Conservation (phyloP, 2,329 filamentous ascomycete species). For the Periconia digitata region DNA sequence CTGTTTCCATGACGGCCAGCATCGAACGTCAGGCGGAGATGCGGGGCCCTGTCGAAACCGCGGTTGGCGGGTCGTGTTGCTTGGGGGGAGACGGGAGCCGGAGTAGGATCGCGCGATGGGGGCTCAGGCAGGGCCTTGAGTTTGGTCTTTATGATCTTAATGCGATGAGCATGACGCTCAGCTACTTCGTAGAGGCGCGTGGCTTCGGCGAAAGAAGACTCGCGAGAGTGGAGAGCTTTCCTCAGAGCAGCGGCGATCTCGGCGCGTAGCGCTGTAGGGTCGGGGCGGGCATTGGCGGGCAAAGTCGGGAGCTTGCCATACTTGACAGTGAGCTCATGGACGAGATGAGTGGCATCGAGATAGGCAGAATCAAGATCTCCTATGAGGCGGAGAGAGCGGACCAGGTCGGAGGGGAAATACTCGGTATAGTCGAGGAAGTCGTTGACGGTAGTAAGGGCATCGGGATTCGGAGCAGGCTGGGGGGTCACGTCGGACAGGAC, state of each 20-base stretch:
- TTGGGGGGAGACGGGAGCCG: conserved; percentile 47
- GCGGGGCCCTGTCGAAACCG: conserved; percentile 24
- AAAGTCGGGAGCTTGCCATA: conserved; percentile 56
- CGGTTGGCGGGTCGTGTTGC: conserved; percentile 42
- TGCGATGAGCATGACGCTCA: conserved; percentile 58
- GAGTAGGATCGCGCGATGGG: conserved; percentile 62
- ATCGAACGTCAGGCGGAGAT: conserved; percentile 34
- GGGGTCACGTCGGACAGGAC: conserved; percentile 33
- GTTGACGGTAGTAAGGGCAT: conserved; percentile 66
- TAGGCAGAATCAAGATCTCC: conserved; percentile 53
- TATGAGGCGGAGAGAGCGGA: conserved; percentile 65
- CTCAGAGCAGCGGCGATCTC: conserved; percentile 60
- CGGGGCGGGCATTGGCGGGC: conserved; percentile 51
- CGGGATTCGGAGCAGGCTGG: conserved; percentile 59
- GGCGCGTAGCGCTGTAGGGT: conserved; percentile 54
- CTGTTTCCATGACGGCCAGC: conserved; percentile 20
- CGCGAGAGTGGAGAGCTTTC: conserved; percentile 56
- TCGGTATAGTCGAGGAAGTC: conserved; percentile 71
- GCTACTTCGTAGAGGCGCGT: conserved; percentile 59
- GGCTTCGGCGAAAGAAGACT: conserved; percentile 59
- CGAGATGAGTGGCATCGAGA: conserved; percentile 44
- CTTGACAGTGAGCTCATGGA: conserved; percentile 51
- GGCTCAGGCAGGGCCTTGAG: conserved; percentile 63
- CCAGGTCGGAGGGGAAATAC: conserved; percentile 66
- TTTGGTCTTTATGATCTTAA: conserved; percentile 63